These are phyloP conservation scores for Linum tenue DNA, from an alignment of 345 rosid species.

Conservation along the genomic window DNA sequence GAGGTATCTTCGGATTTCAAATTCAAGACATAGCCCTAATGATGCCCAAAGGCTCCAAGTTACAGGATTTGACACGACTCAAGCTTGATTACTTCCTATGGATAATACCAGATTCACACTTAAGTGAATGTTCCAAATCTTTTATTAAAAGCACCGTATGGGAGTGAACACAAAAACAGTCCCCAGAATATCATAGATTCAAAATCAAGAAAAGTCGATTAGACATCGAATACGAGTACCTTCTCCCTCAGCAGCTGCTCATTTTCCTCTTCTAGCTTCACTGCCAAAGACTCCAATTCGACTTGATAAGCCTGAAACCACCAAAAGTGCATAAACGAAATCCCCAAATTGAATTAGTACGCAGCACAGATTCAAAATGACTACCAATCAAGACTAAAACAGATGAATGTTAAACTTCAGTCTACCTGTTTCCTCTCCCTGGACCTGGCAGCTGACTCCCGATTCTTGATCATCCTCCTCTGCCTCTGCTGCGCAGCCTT, in stretches of 20 bases:
- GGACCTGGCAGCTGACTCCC: conserved; percentile 95
- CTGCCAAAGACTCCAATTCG: conserved; percentile 70
- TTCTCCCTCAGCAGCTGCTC: conserved; percentile 61
- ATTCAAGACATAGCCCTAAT: neutral
- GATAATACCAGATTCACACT: neutral
- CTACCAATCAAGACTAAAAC: neutral
- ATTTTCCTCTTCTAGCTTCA: conserved; percentile 68
- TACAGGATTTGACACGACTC: neutral
- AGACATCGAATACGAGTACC: conserved; percentile 23
- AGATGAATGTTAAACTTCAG: neutral
- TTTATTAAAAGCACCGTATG: neutral
- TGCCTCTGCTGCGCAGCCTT: conserved; percentile 89
- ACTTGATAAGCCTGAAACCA: conserved; percentile 70
- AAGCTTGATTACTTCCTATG: neutral
- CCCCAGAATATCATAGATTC: neutral
- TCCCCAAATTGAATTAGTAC: neutral
- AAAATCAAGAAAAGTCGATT: neutral
- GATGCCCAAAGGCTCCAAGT: neutral
- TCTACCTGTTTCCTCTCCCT: conserved; percentile 85
- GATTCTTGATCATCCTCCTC: conserved; percentile 93
- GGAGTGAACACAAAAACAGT: neutral
- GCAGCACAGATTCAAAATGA: neutral
- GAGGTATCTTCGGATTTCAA: no score
- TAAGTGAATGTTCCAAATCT: neutral
- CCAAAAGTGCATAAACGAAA: neutral